Percentiles rank a stretch among this genome's conserved stretches.
These are phyloP conservation scores for Penicillium verhagenii DNA, from an alignment of 495 filamentous ascomycete species.

Conservation along the genomic window DNA sequence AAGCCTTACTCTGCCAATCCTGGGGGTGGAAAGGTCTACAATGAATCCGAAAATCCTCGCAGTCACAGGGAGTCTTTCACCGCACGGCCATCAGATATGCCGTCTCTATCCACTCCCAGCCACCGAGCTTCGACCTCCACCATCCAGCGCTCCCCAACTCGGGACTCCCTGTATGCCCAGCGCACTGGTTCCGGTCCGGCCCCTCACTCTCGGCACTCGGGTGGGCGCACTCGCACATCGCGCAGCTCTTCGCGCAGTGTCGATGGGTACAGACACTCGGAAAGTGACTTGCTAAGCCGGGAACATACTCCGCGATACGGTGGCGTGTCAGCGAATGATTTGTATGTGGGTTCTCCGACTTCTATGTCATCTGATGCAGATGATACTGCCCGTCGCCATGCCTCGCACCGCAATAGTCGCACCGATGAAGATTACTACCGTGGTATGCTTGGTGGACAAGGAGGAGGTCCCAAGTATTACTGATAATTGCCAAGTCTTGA, in stretches of 20 bases:
- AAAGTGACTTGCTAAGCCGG: conserved; percentile 35
- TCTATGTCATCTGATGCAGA: conserved; percentile 26
- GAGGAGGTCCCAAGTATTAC: conserved; percentile 31
- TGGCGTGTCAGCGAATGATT: conserved; percentile 25
- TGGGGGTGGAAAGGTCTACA: conserved; percentile 56
- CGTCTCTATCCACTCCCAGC: background rate
- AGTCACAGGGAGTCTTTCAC: conserved; percentile 32
- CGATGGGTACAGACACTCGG: conserved; percentile 41
- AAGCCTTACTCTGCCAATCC: conserved; percentile 59
- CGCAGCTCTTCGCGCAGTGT: conserved; percentile 39
- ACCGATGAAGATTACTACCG: conserved; percentile 43
- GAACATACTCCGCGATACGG: conserved; percentile 22
- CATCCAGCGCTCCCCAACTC: conserved; percentile 5
- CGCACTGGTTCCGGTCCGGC: conserved; percentile 25
- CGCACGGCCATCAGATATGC: conserved; percentile 23
- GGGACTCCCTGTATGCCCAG: conserved; percentile 23
- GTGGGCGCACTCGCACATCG: conserved; percentile 20
- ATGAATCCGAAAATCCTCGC: conserved; percentile 28
- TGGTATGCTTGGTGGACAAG: conserved; percentile 36
- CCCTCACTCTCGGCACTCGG: conserved; percentile 13
- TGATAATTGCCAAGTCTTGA: conserved; percentile 31
- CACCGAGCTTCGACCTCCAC: background rate
- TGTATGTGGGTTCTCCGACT: conserved; percentile 28
- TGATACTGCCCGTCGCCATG: conserved; percentile 29
- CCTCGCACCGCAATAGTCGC: conserved; percentile 24